Conservation (phyloP, 176 grass and related monocot genomes). For the Thalia dealbata region DNA sequence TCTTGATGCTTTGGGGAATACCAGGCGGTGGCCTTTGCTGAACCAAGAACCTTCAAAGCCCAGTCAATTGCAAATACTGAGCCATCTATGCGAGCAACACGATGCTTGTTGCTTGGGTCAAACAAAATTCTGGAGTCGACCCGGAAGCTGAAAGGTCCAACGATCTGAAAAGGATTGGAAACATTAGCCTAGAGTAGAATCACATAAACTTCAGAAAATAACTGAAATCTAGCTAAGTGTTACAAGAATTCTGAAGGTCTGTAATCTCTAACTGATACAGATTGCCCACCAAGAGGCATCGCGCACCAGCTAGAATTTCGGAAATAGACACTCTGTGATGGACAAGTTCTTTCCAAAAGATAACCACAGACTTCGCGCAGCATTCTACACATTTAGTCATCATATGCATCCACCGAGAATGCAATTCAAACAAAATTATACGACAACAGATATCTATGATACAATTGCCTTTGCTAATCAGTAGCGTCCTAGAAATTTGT, state of each 20-base stretch:
- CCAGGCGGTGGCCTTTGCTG: slow-evolving; percentile 93
- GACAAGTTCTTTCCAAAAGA: too few relatives aligned
- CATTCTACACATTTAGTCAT: too few relatives aligned
- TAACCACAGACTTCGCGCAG: too few relatives aligned
- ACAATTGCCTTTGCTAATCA: too few relatives aligned
- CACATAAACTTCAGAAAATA: background rate
- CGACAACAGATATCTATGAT: too few relatives aligned
- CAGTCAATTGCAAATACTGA: slow-evolving; percentile 74
- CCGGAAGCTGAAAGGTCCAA: slow-evolving; percentile 88
- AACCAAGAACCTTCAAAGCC: slow-evolving; percentile 87
- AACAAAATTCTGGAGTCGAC: slow-evolving; percentile 59
- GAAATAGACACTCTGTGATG: too few relatives aligned
- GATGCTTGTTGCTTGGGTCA: slow-evolving; percentile 34
- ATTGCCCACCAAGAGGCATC: background rate
- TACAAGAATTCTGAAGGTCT: background rate
- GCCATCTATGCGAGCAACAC: slow-evolving; percentile 48
- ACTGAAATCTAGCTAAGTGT: background rate
- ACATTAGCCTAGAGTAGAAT: background rate
- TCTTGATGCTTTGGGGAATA: slow-evolving; percentile 68
- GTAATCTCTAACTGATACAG: background rate
- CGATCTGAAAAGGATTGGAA: slow-evolving; percentile 34
- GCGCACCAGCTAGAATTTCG: background rate
- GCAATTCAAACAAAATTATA: too few relatives aligned
- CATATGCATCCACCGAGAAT: too few relatives aligned
- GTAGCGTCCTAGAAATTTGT: too few relatives aligned